phyloP scores from a whole-genome alignment of 139 green algal species.

The Tetradesmus lagerheimii region DNA sequence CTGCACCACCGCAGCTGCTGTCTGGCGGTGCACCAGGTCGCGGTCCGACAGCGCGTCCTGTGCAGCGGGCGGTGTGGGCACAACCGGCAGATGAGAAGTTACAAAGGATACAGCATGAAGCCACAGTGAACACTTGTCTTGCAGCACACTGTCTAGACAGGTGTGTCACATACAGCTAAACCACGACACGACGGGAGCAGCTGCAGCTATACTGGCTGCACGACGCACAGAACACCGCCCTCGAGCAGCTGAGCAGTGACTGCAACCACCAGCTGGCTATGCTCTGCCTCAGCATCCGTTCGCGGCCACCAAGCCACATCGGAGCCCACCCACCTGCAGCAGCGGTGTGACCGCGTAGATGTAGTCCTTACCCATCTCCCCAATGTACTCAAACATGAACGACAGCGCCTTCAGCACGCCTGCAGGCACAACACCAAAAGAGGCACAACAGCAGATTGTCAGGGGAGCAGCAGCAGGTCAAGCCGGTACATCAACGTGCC shows the following conservation, averaged over 20 bases:
- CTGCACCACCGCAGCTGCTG: constrained; percentile 90
- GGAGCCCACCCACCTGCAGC: constrained; percentile 73
- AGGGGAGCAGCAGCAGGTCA: background rate
- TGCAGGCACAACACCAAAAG: background rate
- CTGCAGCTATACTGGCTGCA: too few relatives aligned
- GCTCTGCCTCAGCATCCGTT: background rate
- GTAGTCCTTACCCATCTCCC: constrained; percentile 99
- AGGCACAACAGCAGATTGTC: too few relatives aligned
- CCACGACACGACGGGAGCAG: too few relatives aligned
- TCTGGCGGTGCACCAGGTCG: constrained; percentile 98
- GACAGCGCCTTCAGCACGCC: constrained; percentile 91
- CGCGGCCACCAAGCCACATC: background rate
- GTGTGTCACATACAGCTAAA: too few relatives aligned
- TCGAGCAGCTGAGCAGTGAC: background rate
- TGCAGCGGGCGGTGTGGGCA: constrained; percentile 36
- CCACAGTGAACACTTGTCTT: too few relatives aligned
- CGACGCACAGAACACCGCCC: too few relatives aligned
- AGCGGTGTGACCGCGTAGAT: constrained; percentile 98
- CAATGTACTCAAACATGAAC: constrained; percentile 99
- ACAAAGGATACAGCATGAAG: background rate
- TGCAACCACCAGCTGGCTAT: background rate
- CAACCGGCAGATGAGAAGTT: background rate
- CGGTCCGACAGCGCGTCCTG: constrained; percentile 95
- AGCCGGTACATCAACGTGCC: too few relatives aligned
- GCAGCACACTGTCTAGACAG: too few relatives aligned